A percentile compares a stretch with the other conserved stretches of the same genome.
These are phyloP conservation scores for Termitomyces titanicus DNA, from an alignment of 768 basidiomycete species.

Conservation along the genomic window DNA sequence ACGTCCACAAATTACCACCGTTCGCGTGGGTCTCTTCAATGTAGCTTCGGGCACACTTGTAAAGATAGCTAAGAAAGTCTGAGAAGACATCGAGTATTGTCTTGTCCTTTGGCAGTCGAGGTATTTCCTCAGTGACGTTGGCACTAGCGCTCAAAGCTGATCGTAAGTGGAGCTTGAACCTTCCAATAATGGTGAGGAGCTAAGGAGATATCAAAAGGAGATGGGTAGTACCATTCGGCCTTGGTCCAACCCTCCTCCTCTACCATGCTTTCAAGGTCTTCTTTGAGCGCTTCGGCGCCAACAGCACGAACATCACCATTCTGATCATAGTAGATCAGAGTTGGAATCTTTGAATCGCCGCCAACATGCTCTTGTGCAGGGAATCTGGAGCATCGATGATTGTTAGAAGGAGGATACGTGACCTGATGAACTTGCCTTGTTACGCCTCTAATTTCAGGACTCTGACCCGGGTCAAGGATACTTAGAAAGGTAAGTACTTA, in stretches of 20 bases:
- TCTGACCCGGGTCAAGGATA: slow-evolving; percentile 32
- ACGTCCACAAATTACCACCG: slow-evolving; percentile 37
- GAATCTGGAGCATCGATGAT: slow-evolving; percentile 28
- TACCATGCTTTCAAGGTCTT: slow-evolving; percentile 33
- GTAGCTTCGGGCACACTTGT: slow-evolving; percentile 36
- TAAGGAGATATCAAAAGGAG: slow-evolving; percentile 14
- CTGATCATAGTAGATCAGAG: slow-evolving; percentile 43
- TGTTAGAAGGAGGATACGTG: not conserved
- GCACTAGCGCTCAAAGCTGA: slow-evolving; percentile 15
- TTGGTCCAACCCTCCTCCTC: slow-evolving; percentile 27
- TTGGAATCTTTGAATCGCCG: slow-evolving; percentile 43
- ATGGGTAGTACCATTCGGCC: slow-evolving; percentile 37
- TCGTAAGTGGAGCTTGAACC: slow-evolving; percentile 33
- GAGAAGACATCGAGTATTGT: slow-evolving; percentile 39
- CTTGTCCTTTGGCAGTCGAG: slow-evolving; percentile 39
- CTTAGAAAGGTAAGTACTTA: slow-evolving; percentile 2
- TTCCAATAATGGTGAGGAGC: slow-evolving; percentile 3
- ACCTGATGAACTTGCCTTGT: slow-evolving; percentile 28
- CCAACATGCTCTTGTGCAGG: slow-evolving; percentile 42
- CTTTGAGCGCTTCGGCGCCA: slow-evolving; percentile 44
- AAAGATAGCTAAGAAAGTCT: slow-evolving; percentile 48
- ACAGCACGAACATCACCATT: slow-evolving; percentile 34
- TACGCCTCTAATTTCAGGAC: slow-evolving; percentile 36
- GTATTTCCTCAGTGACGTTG: slow-evolving; percentile 16
- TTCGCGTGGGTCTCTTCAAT: slow-evolving; percentile 43